These are phyloP conservation scores for Thraustochytrium striatum DNA, from an alignment of 352 stramenopile genomes.

Conservation along the genomic window DNA sequence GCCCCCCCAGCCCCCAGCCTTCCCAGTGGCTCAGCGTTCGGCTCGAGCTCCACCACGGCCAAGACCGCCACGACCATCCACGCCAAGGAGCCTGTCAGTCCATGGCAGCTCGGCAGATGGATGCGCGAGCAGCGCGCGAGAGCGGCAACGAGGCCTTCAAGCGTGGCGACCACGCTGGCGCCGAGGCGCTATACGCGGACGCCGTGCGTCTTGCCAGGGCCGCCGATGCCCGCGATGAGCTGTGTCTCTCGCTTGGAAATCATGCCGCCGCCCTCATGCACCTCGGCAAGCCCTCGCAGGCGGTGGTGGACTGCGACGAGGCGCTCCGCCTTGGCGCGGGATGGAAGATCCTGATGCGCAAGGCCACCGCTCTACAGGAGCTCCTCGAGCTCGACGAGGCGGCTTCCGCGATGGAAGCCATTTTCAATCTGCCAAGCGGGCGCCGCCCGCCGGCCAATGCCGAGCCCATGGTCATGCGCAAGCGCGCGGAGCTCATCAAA, in stretches of 20 bases:
- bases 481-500: not conserved
- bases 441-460: not conserved
- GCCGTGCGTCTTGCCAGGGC: not conserved
- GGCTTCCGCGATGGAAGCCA: not conserved
- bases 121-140: not conserved
- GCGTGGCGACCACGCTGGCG: not conserved
- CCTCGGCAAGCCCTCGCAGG: not conserved
- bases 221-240: not conserved
- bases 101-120: too few species aligned
- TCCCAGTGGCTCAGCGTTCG: too few species aligned
- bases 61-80: too few species aligned
- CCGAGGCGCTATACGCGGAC: not conserved
- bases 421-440: not conserved
- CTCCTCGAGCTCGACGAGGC: conserved; percentile 3
- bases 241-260: not conserved
- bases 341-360: conserved; percentile 14
- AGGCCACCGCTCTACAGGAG: conserved; percentile 1
- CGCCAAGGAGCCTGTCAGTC: too few species aligned
- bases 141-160: conserved; percentile 1
- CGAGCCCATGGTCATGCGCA: not conserved
- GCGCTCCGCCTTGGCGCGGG: not conserved
- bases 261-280: not conserved
- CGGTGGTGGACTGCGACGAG: not conserved
- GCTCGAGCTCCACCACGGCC: too few species aligned
- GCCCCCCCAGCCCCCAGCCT: too few species aligned